Evolutionary conservation across 2,329 filamentous ascomycete genomes (phyloP).

Genomic region (Trichophyton benhamiae): DNA sequence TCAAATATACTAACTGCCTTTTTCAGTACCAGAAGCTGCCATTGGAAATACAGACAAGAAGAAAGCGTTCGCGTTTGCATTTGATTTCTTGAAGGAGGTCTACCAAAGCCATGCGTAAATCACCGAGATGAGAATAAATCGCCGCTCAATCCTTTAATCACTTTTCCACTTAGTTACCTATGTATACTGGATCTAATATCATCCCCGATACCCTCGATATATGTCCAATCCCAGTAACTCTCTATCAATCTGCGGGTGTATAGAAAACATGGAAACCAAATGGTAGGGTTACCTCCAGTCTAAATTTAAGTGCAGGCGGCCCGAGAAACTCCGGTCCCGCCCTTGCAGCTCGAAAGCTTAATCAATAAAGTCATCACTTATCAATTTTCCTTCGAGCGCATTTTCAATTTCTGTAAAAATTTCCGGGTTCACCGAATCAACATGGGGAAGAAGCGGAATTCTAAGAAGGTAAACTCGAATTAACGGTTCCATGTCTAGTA

Average conservation of each 20-base stretch:
- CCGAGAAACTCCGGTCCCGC: constrained; percentile 1
- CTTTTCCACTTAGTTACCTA: not conserved
- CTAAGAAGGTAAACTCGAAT: not conserved
- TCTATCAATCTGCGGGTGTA: too few relatives aligned
- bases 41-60: constrained; percentile 11
- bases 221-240: too few relatives aligned
- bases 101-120: constrained; percentile 8
- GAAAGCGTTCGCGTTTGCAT: constrained; percentile 8
- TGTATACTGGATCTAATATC: not conserved
- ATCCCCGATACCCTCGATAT: not conserved
- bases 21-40: constrained; percentile 13
- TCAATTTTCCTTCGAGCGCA: not conserved
- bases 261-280: not conserved
- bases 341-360: not conserved
- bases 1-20: not conserved
- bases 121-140: not conserved
- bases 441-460: constrained; percentile 3
- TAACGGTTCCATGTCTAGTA: not conserved
- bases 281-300: too few relatives aligned
- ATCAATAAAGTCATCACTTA: not conserved
- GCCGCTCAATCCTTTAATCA: not conserved
- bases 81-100: constrained; percentile 8
- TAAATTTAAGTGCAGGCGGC: not conserved
- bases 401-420: not conserved
- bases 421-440: not conserved